These are phyloP conservation scores for Linum trigynum DNA, from an alignment of 345 rosid species.

Conservation along the genomic window DNA sequence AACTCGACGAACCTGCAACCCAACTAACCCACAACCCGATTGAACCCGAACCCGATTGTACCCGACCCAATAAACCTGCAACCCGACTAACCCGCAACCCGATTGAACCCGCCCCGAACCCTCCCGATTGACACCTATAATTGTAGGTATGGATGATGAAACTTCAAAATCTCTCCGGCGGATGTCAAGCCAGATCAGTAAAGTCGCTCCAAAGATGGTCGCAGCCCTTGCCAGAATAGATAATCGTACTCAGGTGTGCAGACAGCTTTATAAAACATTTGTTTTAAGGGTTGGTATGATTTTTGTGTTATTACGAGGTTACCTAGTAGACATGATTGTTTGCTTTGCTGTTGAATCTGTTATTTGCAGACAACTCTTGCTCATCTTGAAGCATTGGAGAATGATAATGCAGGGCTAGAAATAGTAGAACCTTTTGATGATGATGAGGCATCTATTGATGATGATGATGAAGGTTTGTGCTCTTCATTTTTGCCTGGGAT, in stretches of 20 bases:
- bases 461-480: constrained; percentile 41
- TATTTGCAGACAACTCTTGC: constrained; percentile 59
- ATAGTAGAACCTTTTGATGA: constrained; percentile 56
- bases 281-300: neutral
- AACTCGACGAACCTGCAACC: no score
- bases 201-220: no score
- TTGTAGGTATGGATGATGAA: no score
- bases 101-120: no score
- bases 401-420: constrained; percentile 71
- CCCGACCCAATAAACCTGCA: no score
- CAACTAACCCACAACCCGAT: no score
- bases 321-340: neutral
- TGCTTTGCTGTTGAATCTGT: neutral
- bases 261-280: neutral
- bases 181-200: no score
- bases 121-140: no score
- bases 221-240: constrained; percentile 33
- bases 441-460: constrained; percentile 87
- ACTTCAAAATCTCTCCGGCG: no score
- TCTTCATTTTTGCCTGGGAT: neutral
- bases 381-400: constrained; percentile 86
- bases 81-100: no score
- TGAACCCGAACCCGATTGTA: no score
- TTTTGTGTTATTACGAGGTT: neutral
- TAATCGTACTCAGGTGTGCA: constrained; percentile 71